A percentile compares a stretch with the other conserved stretches of the same genome.
Conservation (phyloP, 2,329 filamentous ascomycete genomes). For the Ambrosiella xylebori region DNA sequence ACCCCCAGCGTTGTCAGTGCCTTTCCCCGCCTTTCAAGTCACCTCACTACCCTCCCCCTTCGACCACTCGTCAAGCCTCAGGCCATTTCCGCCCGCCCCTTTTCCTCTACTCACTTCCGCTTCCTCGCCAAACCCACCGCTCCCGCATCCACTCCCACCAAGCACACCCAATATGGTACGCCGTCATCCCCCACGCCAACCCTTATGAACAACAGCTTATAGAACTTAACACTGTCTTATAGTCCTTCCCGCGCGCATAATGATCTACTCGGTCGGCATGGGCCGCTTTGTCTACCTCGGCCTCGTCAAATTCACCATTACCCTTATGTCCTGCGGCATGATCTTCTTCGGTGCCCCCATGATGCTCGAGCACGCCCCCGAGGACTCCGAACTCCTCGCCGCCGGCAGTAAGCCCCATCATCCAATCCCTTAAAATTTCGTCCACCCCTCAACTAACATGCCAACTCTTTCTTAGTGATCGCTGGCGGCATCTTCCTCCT, state of each 20-base stretch:
- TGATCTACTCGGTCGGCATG: slow-evolving; percentile 62
- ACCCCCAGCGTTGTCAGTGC: not conserved
- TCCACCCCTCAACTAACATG: slow-evolving; percentile 1
- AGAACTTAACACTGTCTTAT: not conserved
- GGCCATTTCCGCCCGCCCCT: not conserved
- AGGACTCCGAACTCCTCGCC: slow-evolving; percentile 20
- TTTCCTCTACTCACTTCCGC: not conserved
- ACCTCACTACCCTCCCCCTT: not conserved
- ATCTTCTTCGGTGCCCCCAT: slow-evolving; percentile 44
- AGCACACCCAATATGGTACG: slow-evolving; percentile 1
- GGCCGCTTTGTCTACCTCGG: slow-evolving; percentile 50
- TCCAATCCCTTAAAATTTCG: not conserved
- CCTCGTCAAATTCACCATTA: slow-evolving; percentile 51
- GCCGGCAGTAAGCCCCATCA: slow-evolving; percentile 20
- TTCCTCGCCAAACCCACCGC: not conserved
- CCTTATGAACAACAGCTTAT: not conserved
- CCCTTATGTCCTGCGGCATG: slow-evolving; percentile 53
- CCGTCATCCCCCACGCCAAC: not conserved
- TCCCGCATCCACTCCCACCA: not conserved
- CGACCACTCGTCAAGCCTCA: not conserved
- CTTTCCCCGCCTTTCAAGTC: not conserved
- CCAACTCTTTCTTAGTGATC: slow-evolving; percentile 26
- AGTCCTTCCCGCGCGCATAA: slow-evolving; percentile 40
- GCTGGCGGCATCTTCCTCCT: slow-evolving; percentile 47
- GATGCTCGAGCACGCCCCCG: slow-evolving; percentile 29